phyloP scores from a whole-genome alignment of 805 yeast species.

The Candida anglica region DNA sequence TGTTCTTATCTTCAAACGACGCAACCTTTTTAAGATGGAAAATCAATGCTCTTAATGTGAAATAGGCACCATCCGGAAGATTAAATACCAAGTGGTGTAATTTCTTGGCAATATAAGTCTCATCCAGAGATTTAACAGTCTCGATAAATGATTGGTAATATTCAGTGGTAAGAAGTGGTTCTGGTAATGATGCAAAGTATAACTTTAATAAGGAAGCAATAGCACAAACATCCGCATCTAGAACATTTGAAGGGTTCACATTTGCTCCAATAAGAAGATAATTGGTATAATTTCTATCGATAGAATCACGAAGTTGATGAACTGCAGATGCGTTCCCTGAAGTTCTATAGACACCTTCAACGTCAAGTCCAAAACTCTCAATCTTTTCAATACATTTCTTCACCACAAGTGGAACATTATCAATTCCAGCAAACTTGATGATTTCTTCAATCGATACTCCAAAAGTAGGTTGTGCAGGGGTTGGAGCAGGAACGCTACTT shows the following conservation, averaged over 20 bases:
- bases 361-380: slow-evolving; percentile 76
- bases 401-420: slow-evolving; percentile 87
- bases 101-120: slow-evolving; percentile 55
- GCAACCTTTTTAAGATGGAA: slow-evolving; percentile 82
- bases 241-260: slow-evolving; percentile 39
- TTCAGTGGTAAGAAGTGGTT: slow-evolving; percentile 70
- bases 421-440: slow-evolving; percentile 75
- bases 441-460: slow-evolving; percentile 80
- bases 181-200: slow-evolving; percentile 82
- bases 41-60: slow-evolving; percentile 78
- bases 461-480: slow-evolving; percentile 49
- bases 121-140: slow-evolving; percentile 53
- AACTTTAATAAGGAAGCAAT: slow-evolving; percentile 85
- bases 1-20: slow-evolving; percentile 55
- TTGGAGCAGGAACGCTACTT: too few relatives aligned
- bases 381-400: slow-evolving; percentile 83
- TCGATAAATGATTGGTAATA: slow-evolving; percentile 60
- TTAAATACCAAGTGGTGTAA: slow-evolving; percentile 86
- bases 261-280: slow-evolving; percentile 39
- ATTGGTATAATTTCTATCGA: slow-evolving; percentile 74
- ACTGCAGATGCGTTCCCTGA: slow-evolving; percentile 76
- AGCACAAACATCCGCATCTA: slow-evolving; percentile 79
- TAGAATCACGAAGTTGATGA: slow-evolving; percentile 64
- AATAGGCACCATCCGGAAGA: slow-evolving; percentile 91
- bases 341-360: slow-evolving; percentile 88